Conservation (phyloP, 2,329 filamentous ascomycete species). For the Apiospora aurea region DNA sequence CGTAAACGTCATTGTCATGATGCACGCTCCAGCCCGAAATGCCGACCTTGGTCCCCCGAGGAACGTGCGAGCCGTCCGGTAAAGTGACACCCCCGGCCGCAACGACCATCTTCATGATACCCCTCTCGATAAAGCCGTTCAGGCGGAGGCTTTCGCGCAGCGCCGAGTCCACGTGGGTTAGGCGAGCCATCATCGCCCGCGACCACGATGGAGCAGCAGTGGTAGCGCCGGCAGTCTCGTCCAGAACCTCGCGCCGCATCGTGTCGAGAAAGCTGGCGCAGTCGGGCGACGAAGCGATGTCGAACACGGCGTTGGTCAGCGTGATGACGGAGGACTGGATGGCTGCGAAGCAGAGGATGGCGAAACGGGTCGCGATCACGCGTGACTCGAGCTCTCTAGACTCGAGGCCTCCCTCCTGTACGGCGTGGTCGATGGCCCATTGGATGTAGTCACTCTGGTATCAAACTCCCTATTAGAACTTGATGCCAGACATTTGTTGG, state of each 20-base stretch:
- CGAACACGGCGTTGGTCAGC: slow-evolving; percentile 46
- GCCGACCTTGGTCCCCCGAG: slow-evolving; percentile 45
- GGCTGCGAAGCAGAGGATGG: slow-evolving; percentile 45
- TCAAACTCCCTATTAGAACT: not conserved
- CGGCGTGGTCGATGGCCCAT: slow-evolving; percentile 47
- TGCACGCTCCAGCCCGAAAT: slow-evolving; percentile 44
- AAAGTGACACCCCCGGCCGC: slow-evolving; percentile 42
- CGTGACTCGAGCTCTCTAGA: slow-evolving; percentile 39
- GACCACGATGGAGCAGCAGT: slow-evolving; percentile 37
- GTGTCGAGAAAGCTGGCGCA: slow-evolving; percentile 35
- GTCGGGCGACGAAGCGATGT: slow-evolving; percentile 42
- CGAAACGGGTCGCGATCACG: slow-evolving; percentile 44
- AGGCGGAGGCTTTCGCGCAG: slow-evolving; percentile 51
- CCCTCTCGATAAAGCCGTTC: slow-evolving; percentile 47
- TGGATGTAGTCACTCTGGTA: slow-evolving; percentile 47
- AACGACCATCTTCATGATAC: slow-evolving; percentile 46
- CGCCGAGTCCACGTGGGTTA: slow-evolving; percentile 49
- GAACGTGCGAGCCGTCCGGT: slow-evolving; percentile 44
- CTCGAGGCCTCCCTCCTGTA: slow-evolving; percentile 36
- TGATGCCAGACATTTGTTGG: not conserved
- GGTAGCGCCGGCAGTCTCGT: slow-evolving; percentile 28
- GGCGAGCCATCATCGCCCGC: slow-evolving; percentile 45
- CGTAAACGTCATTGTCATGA: slow-evolving; percentile 43
- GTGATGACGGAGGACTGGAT: slow-evolving; percentile 49
- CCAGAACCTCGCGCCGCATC: slow-evolving; percentile 46